These are phyloP conservation scores for Neophaeococcomyces aloes DNA, from an alignment of 2,329 filamentous ascomycete species.

Conservation along the genomic window DNA sequence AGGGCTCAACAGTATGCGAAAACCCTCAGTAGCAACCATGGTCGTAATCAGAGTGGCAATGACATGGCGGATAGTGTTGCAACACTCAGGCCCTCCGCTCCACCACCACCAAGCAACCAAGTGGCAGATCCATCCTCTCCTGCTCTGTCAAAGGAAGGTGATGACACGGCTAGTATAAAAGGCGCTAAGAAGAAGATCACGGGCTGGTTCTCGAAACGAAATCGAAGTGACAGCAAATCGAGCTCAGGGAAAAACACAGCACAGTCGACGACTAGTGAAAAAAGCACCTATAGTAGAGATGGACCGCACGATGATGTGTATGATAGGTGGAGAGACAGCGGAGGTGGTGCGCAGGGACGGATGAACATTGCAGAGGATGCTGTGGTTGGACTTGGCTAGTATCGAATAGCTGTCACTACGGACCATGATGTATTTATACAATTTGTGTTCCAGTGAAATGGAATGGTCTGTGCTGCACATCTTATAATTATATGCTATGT, in stretches of 20 bases:
- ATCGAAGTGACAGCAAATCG: constrained; percentile 2
- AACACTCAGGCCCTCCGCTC: constrained; percentile 5
- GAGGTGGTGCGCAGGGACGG: neutral
- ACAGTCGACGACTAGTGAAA: neutral
- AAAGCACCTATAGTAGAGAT: constrained; percentile 13
- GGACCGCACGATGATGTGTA: constrained; percentile 18
- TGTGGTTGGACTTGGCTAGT: constrained; percentile 2
- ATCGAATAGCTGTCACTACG: too few relatives aligned
- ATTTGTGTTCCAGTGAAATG: too few relatives aligned
- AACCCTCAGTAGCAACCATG: constrained; percentile 8
- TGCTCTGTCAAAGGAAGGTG: neutral
- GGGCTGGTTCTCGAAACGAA: constrained; percentile 5
- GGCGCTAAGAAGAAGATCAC: constrained; percentile 5
- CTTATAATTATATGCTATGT: too few relatives aligned
- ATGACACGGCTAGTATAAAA: neutral
- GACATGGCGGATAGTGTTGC: constrained; percentile 7
- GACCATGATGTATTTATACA: too few relatives aligned
- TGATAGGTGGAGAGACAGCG: constrained; percentile 16
- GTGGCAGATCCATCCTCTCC: too few relatives aligned
- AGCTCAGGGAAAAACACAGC: neutral
- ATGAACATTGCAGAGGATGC: constrained; percentile 4
- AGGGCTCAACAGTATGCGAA: constrained; percentile 17
- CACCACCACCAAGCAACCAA: too few relatives aligned
- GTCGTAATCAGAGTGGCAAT: too few relatives aligned
- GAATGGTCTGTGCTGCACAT: too few relatives aligned